Conservation (phyloP, 768 basidiomycete genomes). For the Leucosporidium yakuticum region DNA sequence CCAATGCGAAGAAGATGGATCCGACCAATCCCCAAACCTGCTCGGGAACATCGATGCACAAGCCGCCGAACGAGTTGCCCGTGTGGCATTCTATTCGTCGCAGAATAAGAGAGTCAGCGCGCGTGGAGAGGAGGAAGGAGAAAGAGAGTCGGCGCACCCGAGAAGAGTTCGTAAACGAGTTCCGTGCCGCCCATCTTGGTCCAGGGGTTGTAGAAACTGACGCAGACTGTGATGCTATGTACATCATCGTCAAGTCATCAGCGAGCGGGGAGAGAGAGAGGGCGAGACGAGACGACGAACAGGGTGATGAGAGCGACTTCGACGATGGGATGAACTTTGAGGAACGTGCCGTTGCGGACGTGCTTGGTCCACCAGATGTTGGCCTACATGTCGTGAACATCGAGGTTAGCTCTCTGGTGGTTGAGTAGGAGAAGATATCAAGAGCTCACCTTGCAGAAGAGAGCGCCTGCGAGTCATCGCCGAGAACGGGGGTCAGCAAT, state of each 20-base stretch:
- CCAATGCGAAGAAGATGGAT: constrained; percentile 65
- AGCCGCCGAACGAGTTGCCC: constrained; percentile 54
- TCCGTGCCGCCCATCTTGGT: constrained; percentile 89
- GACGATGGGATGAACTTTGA: constrained; percentile 66
- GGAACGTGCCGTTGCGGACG: constrained; percentile 73
- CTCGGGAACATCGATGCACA: constrained; percentile 56
- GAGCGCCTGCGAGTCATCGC: constrained; percentile 51
- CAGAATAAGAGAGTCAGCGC: constrained; percentile 44
- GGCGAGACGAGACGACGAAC: background rate
- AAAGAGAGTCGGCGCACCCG: background rate
- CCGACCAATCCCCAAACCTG: constrained; percentile 60
- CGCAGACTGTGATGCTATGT: constrained; percentile 55
- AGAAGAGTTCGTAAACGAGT: constrained; percentile 75
- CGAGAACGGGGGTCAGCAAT: too few species aligned
- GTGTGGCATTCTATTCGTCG: constrained; percentile 62
- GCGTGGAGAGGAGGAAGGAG: background rate
- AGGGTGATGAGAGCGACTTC: constrained; percentile 73
- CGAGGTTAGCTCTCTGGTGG: background rate
- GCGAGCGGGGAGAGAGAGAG: background rate
- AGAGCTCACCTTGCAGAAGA: constrained; percentile 65
- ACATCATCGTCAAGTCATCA: background rate
- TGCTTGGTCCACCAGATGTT: constrained; percentile 86
- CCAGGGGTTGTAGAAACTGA: constrained; percentile 83
- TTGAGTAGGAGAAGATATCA: background rate
- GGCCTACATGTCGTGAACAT: background rate